phyloP scores from a whole-genome alignment of 768 basidiomycete species.

The Cubamyces sp. region DNA sequence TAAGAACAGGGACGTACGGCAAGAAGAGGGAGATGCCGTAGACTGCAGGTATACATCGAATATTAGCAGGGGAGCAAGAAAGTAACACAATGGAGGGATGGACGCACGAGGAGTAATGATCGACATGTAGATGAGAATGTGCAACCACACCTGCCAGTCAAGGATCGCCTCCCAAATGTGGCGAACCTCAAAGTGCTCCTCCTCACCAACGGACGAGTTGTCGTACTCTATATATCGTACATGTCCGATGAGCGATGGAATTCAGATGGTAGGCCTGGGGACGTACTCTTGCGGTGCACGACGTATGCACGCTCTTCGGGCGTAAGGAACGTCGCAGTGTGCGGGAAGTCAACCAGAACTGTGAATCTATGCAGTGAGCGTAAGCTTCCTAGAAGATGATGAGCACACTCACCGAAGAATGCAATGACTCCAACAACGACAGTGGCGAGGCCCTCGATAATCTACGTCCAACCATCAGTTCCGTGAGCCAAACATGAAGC shows the following conservation, averaged over 20 bases:
- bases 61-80: neutral
- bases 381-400: too few species aligned
- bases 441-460: constrained; percentile 63
- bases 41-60: constrained; percentile 40
- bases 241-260: neutral
- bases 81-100: neutral
- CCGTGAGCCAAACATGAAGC: constrained; percentile 40
- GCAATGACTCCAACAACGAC: constrained; percentile 51
- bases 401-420: neutral
- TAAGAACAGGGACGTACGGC: constrained; percentile 50
- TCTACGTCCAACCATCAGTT: neutral
- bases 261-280: too few species aligned
- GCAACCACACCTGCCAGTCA: constrained; percentile 58
- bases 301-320: constrained; percentile 59
- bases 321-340: constrained; percentile 60
- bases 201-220: constrained; percentile 59
- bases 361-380: constrained; percentile 15
- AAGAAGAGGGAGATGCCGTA: constrained; percentile 73
- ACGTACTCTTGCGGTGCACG: constrained; percentile 5
- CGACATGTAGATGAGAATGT: constrained; percentile 61
- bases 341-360: constrained; percentile 67
- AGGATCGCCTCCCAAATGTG: constrained; percentile 55
- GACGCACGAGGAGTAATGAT: constrained; percentile 60
- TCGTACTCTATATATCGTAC: constrained; percentile 46
- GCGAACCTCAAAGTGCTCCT: constrained; percentile 57